A percentile compares a stretch with the other conserved stretches of the same genome.
phyloP scores from a whole-genome alignment of 768 basidiomycete species.

The Auriscalpium vulgare region DNA sequence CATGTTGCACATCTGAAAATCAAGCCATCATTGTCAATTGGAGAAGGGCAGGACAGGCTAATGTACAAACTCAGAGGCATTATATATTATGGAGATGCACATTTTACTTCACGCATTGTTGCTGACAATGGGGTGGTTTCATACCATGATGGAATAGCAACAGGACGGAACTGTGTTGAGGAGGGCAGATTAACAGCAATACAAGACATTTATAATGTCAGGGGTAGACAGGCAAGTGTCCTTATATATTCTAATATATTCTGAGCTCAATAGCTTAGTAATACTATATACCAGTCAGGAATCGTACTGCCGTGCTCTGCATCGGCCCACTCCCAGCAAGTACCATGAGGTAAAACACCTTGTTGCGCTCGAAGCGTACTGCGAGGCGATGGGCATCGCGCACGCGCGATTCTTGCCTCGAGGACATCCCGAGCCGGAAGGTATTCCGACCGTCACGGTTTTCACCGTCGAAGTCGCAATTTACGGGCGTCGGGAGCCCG shows the following conservation, averaged over 20 bases:
- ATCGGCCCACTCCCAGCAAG: background rate
- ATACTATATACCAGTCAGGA: background rate
- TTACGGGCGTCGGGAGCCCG: too few relatives aligned
- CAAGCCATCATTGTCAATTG: background rate
- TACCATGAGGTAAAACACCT: too few relatives aligned
- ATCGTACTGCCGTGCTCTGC: background rate
- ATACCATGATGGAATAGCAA: slow-evolving; percentile 20
- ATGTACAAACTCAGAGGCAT: slow-evolving; percentile 12
- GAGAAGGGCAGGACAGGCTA: too few relatives aligned
- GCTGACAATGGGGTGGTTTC: slow-evolving; percentile 12
- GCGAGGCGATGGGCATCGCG: too few relatives aligned
- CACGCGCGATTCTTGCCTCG: too few relatives aligned
- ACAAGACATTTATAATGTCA: background rate
- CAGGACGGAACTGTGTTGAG: background rate
- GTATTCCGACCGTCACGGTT: too few relatives aligned
- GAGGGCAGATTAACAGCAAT: background rate
- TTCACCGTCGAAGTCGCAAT: too few relatives aligned
- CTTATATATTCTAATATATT: background rate
- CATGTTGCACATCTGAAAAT: background rate
- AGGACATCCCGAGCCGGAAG: too few relatives aligned
- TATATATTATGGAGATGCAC: slow-evolving; percentile 16
- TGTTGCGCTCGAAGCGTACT: too few relatives aligned
- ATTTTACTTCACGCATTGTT: slow-evolving; percentile 18
- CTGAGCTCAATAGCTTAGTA: background rate
- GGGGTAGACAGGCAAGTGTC: background rate